Evolutionary conservation across 768 basidiomycete species (phyloP).

Genomic region (Rhodotorula diobovata): DNA sequence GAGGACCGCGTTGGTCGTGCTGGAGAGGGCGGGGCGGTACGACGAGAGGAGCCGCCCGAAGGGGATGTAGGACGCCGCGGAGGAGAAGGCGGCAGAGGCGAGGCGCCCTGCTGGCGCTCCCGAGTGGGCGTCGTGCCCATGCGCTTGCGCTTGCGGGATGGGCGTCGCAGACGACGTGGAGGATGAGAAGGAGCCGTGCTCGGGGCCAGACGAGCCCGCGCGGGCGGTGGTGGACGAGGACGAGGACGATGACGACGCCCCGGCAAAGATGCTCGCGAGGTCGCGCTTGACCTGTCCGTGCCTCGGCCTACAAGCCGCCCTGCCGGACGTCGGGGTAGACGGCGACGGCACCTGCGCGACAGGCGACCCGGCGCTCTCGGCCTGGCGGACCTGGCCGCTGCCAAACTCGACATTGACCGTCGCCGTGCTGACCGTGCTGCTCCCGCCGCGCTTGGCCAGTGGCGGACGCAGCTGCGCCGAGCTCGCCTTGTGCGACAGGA

Average conservation of each 20-base stretch:
- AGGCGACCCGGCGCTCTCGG: background rate
- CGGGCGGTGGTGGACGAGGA: no score
- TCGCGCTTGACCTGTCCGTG: conserved; percentile 41
- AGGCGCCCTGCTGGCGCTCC: conserved; percentile 1
- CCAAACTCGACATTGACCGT: conserved; percentile 97
- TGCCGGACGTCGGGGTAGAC: background rate
- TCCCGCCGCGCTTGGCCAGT: conserved; percentile 67
- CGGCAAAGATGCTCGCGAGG: conserved; percentile 87
- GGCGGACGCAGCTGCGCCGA: conserved; percentile 16
- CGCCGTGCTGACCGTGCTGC: conserved; percentile 77
- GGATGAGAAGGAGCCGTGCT: conserved; percentile 20
- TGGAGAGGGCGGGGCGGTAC: conserved; percentile 51
- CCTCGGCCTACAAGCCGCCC: background rate
- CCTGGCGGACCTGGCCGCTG: conserved; percentile 37
- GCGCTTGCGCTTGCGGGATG: background rate
- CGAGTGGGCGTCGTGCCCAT: background rate
- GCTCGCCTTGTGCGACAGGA: conserved; percentile 8
- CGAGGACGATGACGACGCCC: conserved; percentile 62
- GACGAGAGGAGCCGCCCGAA: background rate
- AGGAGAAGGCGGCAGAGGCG: conserved; percentile 12
- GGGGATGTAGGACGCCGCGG: conserved; percentile 1
- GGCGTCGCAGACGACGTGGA: conserved; percentile 42
- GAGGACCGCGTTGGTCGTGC: conserved; percentile 72
- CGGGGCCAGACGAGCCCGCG: no score
- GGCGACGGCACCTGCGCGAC: background rate